phyloP scores from a whole-genome alignment of 768 basidiomycete genomes.

The Russula griseocarnosa region DNA sequence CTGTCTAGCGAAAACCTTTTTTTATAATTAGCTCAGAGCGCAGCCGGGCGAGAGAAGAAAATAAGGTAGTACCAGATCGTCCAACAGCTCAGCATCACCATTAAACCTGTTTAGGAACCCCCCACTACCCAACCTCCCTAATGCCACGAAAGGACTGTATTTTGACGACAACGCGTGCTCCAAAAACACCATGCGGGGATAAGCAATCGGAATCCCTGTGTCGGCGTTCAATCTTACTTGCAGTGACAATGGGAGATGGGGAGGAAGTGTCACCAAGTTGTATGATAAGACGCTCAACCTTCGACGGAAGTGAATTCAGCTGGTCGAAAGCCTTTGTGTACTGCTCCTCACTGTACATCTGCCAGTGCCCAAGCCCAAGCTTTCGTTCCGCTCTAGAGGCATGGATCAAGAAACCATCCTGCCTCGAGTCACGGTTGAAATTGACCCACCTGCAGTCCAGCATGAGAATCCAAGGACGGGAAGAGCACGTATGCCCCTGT shows the following conservation, averaged over 20 bases:
- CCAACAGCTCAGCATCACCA: slow-evolving; percentile 86
- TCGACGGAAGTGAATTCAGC: slow-evolving; percentile 54
- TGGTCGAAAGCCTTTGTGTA: slow-evolving; percentile 71
- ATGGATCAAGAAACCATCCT: slow-evolving; percentile 18
- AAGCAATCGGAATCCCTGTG: slow-evolving; percentile 76
- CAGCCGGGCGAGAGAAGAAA: slow-evolving; percentile 30
- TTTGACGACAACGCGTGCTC: slow-evolving; percentile 75
- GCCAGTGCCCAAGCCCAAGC: no score
- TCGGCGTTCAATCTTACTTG: slow-evolving; percentile 3
- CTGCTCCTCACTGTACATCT: slow-evolving; percentile 70
- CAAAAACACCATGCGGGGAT: slow-evolving; percentile 90
- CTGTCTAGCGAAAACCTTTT: slow-evolving; percentile 56
- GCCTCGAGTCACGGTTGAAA: neutral
- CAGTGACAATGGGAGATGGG: neutral
- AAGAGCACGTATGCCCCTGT: slow-evolving; percentile 73
- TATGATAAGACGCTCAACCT: slow-evolving; percentile 78
- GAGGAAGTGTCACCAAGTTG: slow-evolving; percentile 55
- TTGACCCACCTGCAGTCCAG: slow-evolving; percentile 72
- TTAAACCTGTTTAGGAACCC: slow-evolving; percentile 91
- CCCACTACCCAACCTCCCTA: slow-evolving; percentile 67
- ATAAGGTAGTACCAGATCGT: slow-evolving; percentile 72
- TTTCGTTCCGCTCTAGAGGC: slow-evolving; percentile 74
- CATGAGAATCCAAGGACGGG: slow-evolving; percentile 67
- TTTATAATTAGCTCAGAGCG: slow-evolving; percentile 4
- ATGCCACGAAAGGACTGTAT: slow-evolving; percentile 75